Evolutionary conservation across 2,329 filamentous ascomycete species (phyloP), one percentile per base, ranked within the genome.

Genomic region (Leptodontidium sp.): DNA sequence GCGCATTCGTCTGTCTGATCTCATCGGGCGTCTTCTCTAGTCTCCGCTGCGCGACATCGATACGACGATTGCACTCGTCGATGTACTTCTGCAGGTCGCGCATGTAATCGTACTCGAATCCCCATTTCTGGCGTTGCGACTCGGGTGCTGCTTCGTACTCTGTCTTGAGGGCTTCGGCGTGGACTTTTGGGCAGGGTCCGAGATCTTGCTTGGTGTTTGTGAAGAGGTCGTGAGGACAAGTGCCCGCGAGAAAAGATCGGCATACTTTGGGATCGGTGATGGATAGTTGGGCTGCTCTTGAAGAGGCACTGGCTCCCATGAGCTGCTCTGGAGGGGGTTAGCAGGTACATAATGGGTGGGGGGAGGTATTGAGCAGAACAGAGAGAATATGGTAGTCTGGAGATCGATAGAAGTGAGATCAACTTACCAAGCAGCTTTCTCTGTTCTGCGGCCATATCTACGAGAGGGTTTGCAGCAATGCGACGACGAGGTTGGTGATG

Each of bases 201-300:
- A 98, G 88, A 80, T 99, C 96, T 86, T 98, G 94, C 84, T 98
- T 98, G 57, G 96, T 99, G 83, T 99, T 99, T 73, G 95, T 99
- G 87, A 99, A 99, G 78, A 99, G 93, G 79, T 99, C 96, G 85
- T 98, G 95, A 0, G 96, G 96, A 80, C 96, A 99, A 68, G 93
- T 97, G 76, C 96, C 96, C 71, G 89, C 94, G 61, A 99, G 88
- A 81, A 95, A 98, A 21, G 94, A 98, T 66, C 93, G 93, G 84
- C 96, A 99, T 76, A 97, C 93, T 82, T 97, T 98, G 65, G 92
- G 87, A 81, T 98, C 96, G 69, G 90, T 96, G 76, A 99, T 91
- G 72, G 91, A 91, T 75, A 98, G 88, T 80, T 97, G 92, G 49
- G 92, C 88, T 74, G 90, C 89, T 83, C 91, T 92, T 61, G 91